Conservation (phyloP, 495 filamentous ascomycete species). For the Diplogelasinospora grovesii region DNA sequence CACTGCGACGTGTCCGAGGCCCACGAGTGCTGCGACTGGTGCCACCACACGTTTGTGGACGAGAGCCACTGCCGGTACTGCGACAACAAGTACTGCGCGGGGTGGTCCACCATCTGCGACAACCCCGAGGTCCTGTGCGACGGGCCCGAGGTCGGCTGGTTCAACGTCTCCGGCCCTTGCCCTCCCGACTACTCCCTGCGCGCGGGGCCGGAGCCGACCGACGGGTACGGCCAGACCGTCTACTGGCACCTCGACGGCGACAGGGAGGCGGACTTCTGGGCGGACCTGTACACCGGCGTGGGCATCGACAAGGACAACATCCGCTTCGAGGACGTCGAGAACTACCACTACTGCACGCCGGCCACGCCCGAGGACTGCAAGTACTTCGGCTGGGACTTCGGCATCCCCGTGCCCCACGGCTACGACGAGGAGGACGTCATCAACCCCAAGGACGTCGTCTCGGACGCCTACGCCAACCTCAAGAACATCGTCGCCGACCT, state of each 20-base stretch:
- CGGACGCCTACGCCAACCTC: neutral
- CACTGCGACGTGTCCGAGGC: slow-evolving; percentile 1
- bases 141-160: neutral
- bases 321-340: neutral
- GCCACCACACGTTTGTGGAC: neutral
- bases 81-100: slow-evolving; percentile 2
- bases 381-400: neutral
- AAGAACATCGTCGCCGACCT: neutral
- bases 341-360: neutral
- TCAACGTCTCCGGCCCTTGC: slow-evolving; percentile 4
- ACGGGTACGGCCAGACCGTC: neutral
- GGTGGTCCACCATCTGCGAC: neutral
- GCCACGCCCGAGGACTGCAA: neutral
- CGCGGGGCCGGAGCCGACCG: neutral
- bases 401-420: neutral
- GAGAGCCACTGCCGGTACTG: slow-evolving; percentile 1
- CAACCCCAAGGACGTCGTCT: slow-evolving; percentile 7
- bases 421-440: neutral
- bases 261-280: slow-evolving; percentile 2
- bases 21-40: neutral
- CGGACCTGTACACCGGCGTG: neutral
- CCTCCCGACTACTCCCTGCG: slow-evolving; percentile 5
- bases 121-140: slow-evolving; percentile 2
- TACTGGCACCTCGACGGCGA: slow-evolving; percentile 1
- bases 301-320: slow-evolving; percentile 5